A percentile compares a stretch with the other conserved stretches of the same genome.
These are phyloP conservation scores for Arabidopsis suecica DNA, from an alignment of 345 rosid species.

Conservation along the genomic window DNA sequence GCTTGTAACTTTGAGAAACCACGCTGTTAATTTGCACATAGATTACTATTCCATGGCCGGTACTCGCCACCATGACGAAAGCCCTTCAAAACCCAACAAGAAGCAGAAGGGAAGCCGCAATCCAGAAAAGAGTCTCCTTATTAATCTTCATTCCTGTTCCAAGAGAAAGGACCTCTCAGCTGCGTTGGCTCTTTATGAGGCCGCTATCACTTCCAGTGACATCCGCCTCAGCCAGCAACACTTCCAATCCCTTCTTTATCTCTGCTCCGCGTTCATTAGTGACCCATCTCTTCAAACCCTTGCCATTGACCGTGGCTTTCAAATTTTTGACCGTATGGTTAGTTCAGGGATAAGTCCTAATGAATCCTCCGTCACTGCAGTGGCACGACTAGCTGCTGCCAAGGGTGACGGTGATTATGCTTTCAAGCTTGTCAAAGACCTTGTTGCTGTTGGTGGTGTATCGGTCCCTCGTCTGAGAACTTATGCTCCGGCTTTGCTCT, in stretches of 20 bases:
- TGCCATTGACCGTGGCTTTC: conserved; percentile 56
- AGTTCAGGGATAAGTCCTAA: conserved; percentile 55
- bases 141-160: conserved; percentile 65
- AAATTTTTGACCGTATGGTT: conserved; percentile 65
- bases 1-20: conserved; percentile 29
- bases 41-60: conserved; percentile 45
- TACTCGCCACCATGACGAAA: conserved; percentile 26
- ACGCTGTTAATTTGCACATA: not conserved
- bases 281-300: conserved; percentile 40
- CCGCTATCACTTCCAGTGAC: conserved; percentile 47
- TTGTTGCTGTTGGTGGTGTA: conserved; percentile 51
- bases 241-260: conserved; percentile 72
- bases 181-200: conserved; percentile 71
- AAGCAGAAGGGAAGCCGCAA: conserved; percentile 52
- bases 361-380: conserved; percentile 74
- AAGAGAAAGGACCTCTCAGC: conserved; percentile 66
- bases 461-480: conserved; percentile 71
- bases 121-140: conserved; percentile 62
- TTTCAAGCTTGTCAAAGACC: conserved; percentile 62
- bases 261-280: conserved; percentile 52
- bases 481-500: conserved; percentile 70
- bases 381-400: conserved; percentile 71
- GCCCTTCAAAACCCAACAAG: conserved; percentile 46
- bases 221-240: conserved; percentile 61
- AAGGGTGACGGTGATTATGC: conserved; percentile 79